Evolutionary conservation across 2,329 filamentous ascomycete genomes (phyloP), one percentile per base, ranked within the genome.

Genomic region (Fusarium buharicum): DNA sequence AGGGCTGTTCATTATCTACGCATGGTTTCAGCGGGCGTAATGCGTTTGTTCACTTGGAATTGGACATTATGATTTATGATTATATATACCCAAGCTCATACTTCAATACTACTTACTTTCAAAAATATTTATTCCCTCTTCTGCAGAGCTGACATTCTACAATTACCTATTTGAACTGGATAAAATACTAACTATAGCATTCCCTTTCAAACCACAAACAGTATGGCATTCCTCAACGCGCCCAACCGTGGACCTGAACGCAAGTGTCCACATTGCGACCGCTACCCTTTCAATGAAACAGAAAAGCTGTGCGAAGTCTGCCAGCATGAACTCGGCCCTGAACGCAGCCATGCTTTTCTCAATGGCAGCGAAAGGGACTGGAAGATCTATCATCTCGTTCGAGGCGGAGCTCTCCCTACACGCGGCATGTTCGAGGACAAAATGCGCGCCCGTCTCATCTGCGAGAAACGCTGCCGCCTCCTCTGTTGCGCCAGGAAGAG

Each of bases 81-180:
- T 53, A 66, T 62, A 66, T 64, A 64, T 64, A 64, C 62, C 62
- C 62, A 39, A 31, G 38, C 44, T 55, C 44, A 43, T 62, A 62
- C 43, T 41, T 66, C 30, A 66, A 66, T 64, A 40, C 45, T 36
- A 62, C 40, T 47, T 48, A 31, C 37, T 33, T 17, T 54, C 20
- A 6, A 36, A 20, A 8, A 37, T 34, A 18, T 16, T 16, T 4
- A 16, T n/a, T 13, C 10, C 16, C 6, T 36, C 22, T 11, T 33
- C 18, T 11, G 12, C 20, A 13, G 12, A 36, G 9, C 4, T 34
- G 30, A 43, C 14, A 28, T 24, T 12, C 4, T 40, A 4, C 18
- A 20, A 22, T 24, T 13, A 7, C 17, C 18, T 31, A 6, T 16
- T 17, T 12, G 12, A 18, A 28, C 11, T 12, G 14, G 31, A 41